phyloP scores from a whole-genome alignment of 192 early-diverging fungal genomes.

The Ramicandelaber brevisporus region DNA sequence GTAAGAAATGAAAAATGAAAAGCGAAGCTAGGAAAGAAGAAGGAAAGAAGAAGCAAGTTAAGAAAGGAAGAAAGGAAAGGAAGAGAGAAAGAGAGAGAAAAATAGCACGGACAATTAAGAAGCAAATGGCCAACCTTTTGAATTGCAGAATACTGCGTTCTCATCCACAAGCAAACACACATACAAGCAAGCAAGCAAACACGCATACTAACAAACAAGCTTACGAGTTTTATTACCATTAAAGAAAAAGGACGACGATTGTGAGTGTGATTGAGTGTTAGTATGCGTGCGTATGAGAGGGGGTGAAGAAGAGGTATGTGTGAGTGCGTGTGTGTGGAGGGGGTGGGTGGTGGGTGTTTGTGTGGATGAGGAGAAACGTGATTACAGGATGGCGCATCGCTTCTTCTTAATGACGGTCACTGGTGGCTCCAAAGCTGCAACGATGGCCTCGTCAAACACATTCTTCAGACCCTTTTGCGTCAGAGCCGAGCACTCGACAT shows the following conservation, averaged over 20 bases:
- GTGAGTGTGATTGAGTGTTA: background rate
- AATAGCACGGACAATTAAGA: background rate
- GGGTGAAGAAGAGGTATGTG: background rate
- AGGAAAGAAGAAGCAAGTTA: too few relatives aligned
- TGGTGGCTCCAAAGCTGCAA: constrained; percentile 64
- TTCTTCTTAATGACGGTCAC: constrained; percentile 31
- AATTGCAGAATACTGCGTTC: constrained; percentile 3
- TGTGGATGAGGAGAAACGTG: background rate
- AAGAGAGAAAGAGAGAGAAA: constrained; percentile 1
- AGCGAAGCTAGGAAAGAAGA: background rate
- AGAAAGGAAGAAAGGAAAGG: background rate
- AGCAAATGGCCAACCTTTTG: background rate
- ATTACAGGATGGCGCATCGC: constrained; percentile 54
- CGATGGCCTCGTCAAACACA: constrained; percentile 96
- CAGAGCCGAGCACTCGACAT: constrained; percentile 91
- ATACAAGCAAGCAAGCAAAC: constrained; percentile 1
- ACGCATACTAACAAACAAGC: background rate
- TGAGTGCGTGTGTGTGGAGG: background rate
- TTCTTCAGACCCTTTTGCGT: constrained; percentile 95
- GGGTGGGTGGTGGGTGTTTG: background rate
- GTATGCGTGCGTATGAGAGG: background rate
- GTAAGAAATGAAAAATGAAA: constrained; percentile 4
- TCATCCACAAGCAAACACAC: constrained; percentile 1
- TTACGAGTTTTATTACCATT: background rate
- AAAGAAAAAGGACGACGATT: background rate